phyloP scores from a whole-genome alignment of 257 asterid species.

The Jacaranda copaia region DNA sequence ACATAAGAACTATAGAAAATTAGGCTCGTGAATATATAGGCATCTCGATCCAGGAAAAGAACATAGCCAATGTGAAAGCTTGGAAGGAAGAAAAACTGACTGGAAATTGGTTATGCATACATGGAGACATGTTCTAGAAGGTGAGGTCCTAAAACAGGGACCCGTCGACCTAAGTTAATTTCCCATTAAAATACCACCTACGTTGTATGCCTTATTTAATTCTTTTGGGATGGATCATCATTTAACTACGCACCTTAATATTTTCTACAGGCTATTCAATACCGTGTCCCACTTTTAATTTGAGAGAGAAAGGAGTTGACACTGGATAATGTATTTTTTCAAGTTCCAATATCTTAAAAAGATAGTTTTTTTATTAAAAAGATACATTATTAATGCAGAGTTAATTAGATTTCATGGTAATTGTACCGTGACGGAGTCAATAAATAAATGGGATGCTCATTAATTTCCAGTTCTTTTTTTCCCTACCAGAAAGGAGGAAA shows the following conservation, averaged over 20 bases:
- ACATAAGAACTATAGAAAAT: too few species aligned
- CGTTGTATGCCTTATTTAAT: slow-evolving; percentile 12
- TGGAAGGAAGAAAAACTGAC: neutral
- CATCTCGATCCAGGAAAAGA: too few species aligned
- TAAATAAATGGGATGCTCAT: neutral
- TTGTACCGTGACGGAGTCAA: neutral
- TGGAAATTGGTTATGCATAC: neutral
- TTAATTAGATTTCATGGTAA: neutral
- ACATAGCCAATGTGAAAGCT: too few species aligned
- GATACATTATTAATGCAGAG: too few species aligned
- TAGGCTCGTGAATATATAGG: too few species aligned
- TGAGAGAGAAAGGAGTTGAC: neutral
- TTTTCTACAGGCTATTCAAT: neutral
- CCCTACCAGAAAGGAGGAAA: neutral
- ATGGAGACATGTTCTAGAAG: neutral
- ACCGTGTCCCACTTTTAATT: neutral
- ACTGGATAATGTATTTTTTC: neutral
- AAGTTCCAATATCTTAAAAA: neutral
- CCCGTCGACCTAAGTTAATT: slow-evolving; percentile 29
- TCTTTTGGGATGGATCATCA: slow-evolving; percentile 19
- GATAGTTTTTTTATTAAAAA: neutral
- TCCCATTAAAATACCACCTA: neutral
- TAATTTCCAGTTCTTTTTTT: neutral
- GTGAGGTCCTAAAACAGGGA: slow-evolving; percentile 12
- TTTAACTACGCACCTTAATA: neutral